Evolutionary conservation across 2,329 filamentous ascomycete species (phyloP), one percentile per base, ranked within the genome.

Genomic region (Trichoderma pleuroti): DNA sequence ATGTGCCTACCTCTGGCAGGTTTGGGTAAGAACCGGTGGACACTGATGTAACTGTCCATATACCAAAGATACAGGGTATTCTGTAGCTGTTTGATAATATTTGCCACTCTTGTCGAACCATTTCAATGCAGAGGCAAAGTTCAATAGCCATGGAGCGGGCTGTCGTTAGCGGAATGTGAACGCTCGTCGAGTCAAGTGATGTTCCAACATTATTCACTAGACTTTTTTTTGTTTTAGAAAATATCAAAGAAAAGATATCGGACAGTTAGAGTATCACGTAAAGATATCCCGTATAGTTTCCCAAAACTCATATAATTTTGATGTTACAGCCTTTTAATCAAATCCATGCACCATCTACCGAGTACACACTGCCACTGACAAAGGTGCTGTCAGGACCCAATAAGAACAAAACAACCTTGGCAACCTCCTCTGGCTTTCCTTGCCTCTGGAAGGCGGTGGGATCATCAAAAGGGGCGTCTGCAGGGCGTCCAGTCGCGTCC

Each of bases 291-390:
- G 3, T 42, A n/a, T 2, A 30, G 11, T 16, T 8, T 12, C 18
- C 7, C 11, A 7, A 24, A 30, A 16, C 10, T 46, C 32, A 32
- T 67, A 21, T 11, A 7, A 59, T 59, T 32, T 64, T 24, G 4
- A 49, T 5, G 26, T 24, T 24, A 60, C 54, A 68, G 34, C 24
- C 14, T 26, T 18, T 32, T 6, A 68, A 21, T 73, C 63, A 81
- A 65, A 81, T 72, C 80, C 81, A 83, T 36, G 79, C 84, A 52
- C 84, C 84, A 66, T 86, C 84, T 8, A 85, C 82, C 28, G 79
- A 79, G 70, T 86, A 86, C 49, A 80, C 75, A 39, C 77, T 78
- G 36, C 80, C 80, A n/a, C 76, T 81, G 42, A 80, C 77, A 74
- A 79, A 80, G 5, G 75, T 77, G 56, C 78, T 80, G 52, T 81